Evolutionary conservation across 1,284 basidiomycete genomes (phyloP).

Genomic region (Fomes fomentarius): DNA sequence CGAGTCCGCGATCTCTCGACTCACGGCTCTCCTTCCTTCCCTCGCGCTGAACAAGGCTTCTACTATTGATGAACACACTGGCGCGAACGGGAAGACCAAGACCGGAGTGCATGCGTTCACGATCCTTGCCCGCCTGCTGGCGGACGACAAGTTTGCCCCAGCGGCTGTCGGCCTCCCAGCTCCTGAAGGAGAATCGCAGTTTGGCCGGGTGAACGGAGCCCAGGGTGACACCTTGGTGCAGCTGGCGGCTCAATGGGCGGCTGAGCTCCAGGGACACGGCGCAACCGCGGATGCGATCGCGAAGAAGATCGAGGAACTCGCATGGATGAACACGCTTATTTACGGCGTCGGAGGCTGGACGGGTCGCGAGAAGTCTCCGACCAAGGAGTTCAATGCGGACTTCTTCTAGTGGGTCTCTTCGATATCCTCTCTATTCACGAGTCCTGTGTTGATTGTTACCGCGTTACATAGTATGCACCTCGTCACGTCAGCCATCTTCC

Average conservation of each 20-base stretch:
- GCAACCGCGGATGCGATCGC: conserved; percentile 42
- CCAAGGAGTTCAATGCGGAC: conserved; percentile 45
- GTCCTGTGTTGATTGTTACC: no score
- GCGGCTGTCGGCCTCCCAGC: conserved; percentile 46
- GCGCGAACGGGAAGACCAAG: no score
- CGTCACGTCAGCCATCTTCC: conserved; percentile 48
- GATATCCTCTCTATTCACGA: neutral
- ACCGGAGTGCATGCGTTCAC: conserved; percentile 37
- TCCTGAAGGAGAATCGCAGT: conserved; percentile 5
- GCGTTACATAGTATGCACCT: conserved; percentile 45
- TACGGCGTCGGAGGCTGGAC: conserved; percentile 47
- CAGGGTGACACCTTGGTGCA: no score
- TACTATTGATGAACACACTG: no score
- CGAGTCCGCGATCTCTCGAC: conserved; percentile 11
- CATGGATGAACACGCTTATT: conserved; percentile 43
- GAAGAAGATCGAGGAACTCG: conserved; percentile 49
- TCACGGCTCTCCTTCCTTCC: conserved; percentile 25
- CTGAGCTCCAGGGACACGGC: no score
- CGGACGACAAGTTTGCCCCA: conserved; percentile 38
- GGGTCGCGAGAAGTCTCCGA: conserved; percentile 24
- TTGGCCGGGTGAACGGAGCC: conserved; percentile 27
- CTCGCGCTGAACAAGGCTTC: no score
- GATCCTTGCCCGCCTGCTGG: conserved; percentile 40
- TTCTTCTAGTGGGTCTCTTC: conserved; percentile 38
- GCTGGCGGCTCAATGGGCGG: no score